Conservation (phyloP, 225 moss, liverwort and hornwort species). For the Pseudisothecium myosuroides region DNA sequence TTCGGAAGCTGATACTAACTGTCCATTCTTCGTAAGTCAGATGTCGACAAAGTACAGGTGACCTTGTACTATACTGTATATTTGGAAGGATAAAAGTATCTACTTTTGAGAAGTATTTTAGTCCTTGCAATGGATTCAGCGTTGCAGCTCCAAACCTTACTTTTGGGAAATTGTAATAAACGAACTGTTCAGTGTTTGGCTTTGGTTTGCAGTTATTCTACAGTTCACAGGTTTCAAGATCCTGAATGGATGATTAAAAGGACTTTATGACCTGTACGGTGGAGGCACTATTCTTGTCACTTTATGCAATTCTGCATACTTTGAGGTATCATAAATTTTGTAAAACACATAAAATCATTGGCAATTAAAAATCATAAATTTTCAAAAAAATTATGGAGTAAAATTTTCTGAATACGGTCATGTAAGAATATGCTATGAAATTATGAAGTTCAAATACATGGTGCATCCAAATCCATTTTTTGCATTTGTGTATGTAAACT, state of each 20-base stretch:
- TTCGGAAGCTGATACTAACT: not conserved
- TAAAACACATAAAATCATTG: not conserved
- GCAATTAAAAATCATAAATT: not conserved
- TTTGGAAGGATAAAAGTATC: not conserved
- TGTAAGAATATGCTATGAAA: not conserved
- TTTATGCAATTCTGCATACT: not conserved
- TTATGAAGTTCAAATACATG: too few species aligned
- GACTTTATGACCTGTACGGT: not conserved
- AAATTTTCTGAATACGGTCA: not conserved
- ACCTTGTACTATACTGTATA: conserved; percentile 40
- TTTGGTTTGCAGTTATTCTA: not conserved
- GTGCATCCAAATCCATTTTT: too few species aligned
- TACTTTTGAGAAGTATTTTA: not conserved
- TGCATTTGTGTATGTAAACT: too few species aligned
- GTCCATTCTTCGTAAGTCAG: not conserved
- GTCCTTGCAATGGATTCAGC: not conserved
- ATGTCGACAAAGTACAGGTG: not conserved
- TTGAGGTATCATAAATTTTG: not conserved
- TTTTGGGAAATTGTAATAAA: not conserved
- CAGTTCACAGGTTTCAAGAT: not conserved
- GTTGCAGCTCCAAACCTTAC: not conserved
- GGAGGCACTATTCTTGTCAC: not conserved
- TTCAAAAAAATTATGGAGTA: not conserved
- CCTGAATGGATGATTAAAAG: not conserved
- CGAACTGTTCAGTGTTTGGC: not conserved